A percentile compares a stretch with the other conserved stretches of the same genome.
Evolutionary conservation across 1,284 basidiomycete genomes (phyloP).

Genomic region (Microbotryum violaceum): DNA sequence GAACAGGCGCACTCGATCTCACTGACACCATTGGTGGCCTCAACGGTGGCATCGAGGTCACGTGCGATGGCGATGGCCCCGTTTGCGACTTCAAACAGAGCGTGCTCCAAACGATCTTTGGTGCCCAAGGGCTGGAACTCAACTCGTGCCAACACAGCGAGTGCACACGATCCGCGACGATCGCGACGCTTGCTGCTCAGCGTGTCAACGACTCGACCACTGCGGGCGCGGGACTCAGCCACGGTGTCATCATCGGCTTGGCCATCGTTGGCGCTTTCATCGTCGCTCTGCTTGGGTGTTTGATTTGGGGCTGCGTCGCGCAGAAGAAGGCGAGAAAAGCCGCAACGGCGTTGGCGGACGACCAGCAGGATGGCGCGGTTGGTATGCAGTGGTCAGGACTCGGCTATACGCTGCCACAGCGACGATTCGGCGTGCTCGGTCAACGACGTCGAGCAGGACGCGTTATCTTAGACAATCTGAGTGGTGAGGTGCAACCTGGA

Average conservation of each 20-base stretch:
- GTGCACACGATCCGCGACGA: slow-evolving; percentile 68
- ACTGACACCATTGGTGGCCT: slow-evolving; percentile 56
- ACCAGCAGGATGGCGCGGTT: slow-evolving; percentile 40
- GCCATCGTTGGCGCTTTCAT: slow-evolving; percentile 66
- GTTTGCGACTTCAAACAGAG: slow-evolving; percentile 69
- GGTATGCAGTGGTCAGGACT: slow-evolving; percentile 62
- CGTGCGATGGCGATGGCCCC: slow-evolving; percentile 52
- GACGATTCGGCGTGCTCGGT: slow-evolving; percentile 28
- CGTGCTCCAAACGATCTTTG: slow-evolving; percentile 60
- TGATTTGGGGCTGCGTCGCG: slow-evolving; percentile 55
- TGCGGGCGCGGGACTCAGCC: slow-evolving; percentile 47
- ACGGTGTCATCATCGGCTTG: slow-evolving; percentile 78
- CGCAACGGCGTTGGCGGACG: slow-evolving; percentile 44
- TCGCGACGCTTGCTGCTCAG: slow-evolving; percentile 49
- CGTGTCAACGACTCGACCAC: slow-evolving; percentile 24
- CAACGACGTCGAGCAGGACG: slow-evolving; percentile 48
- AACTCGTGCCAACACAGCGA: slow-evolving; percentile 71
- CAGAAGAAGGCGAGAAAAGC: slow-evolving; percentile 61
- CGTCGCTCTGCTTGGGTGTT: slow-evolving; percentile 51
- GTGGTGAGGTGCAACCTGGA: slow-evolving; percentile 63
- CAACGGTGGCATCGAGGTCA: slow-evolving; percentile 48
- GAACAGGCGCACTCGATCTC: slow-evolving; percentile 50
- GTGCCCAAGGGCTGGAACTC: slow-evolving; percentile 59
- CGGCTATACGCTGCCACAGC: slow-evolving; percentile 48
- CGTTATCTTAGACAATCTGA: slow-evolving; percentile 61